Evolutionary conservation across 139 green algal species (phyloP).

Genomic region (Haematococcus lacustris): DNA sequence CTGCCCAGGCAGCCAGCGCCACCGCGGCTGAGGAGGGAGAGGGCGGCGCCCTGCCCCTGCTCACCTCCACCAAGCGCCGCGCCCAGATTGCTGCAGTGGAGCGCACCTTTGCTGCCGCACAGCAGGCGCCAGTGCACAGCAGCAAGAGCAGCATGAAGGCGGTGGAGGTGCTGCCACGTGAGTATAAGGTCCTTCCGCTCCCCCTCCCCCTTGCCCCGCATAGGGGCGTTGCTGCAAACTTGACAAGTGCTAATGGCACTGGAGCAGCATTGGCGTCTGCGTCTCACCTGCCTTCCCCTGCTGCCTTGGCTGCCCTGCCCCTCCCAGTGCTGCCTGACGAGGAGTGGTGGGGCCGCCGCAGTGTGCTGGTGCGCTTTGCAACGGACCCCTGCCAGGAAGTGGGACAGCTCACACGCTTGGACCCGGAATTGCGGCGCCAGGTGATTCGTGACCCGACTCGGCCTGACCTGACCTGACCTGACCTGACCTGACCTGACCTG

Average conservation of each 20-base stretch:
- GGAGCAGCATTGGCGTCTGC: neutral
- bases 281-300: neutral
- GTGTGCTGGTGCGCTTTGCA: slow-evolving; percentile 30
- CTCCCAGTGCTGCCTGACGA: slow-evolving; percentile 28
- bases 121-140: slow-evolving; percentile 40
- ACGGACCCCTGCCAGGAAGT: slow-evolving; percentile 13
- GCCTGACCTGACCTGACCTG: neutral
- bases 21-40: no score
- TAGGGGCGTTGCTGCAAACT: neutral
- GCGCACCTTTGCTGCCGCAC: slow-evolving; percentile 52
- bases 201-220: neutral
- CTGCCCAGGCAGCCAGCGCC: no score
- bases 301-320: neutral
- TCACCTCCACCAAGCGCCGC: neutral
- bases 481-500: neutral
- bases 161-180: slow-evolving; percentile 46
- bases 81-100: slow-evolving; percentile 20
- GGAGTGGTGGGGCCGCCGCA: slow-evolving; percentile 25
- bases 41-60: no score
- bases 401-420: neutral
- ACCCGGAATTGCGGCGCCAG: neutral
- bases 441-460: neutral
- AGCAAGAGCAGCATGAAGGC: slow-evolving; percentile 41
- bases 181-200: neutral
- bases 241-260: neutral